Conservation (phyloP, 805 yeast genomes). For the Wickerhamiella allomyrinae region DNA sequence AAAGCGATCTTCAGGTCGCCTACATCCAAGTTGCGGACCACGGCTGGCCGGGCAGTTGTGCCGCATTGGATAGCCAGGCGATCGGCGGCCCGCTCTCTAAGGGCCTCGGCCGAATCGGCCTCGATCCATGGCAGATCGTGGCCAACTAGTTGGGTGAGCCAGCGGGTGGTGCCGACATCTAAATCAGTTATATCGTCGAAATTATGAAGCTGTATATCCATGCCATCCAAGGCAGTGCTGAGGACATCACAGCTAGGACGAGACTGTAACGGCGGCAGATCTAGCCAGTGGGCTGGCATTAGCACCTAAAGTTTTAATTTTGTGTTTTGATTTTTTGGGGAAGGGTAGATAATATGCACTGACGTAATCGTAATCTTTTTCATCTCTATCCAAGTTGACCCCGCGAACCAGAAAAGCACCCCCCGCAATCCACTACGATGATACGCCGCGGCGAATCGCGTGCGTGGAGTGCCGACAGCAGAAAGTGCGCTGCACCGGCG, state of each 20-base stretch:
- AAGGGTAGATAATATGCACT: too few relatives aligned
- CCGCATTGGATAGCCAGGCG: constrained; percentile 76
- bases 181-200: constrained; percentile 9
- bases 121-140: constrained; percentile 33
- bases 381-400: neutral
- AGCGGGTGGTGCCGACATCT: constrained; percentile 18
- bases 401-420: neutral
- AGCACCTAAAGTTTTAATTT: too few relatives aligned
- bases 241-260: constrained; percentile 14
- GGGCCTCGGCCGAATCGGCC: constrained; percentile 22
- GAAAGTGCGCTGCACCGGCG: constrained; percentile 31
- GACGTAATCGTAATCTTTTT: neutral
- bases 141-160: constrained; percentile 24
- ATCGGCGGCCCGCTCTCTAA: constrained; percentile 43
- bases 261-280: constrained; percentile 18
- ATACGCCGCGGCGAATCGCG: constrained; percentile 29
- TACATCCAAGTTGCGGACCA: constrained; percentile 44
- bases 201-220: constrained; percentile 13
- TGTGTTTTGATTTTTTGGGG: neutral
- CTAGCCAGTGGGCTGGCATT: constrained; percentile 22
- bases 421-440: neutral
- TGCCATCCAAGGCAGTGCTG: constrained; percentile 7
- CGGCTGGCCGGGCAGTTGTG: constrained; percentile 64
- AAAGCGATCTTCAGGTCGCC: constrained; percentile 29
- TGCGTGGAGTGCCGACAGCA: constrained; percentile 96